A percentile compares a stretch with the other conserved stretches of the same genome.
Conservation (phyloP, 345 rosid species). For the Eutrema yunnanense region DNA sequence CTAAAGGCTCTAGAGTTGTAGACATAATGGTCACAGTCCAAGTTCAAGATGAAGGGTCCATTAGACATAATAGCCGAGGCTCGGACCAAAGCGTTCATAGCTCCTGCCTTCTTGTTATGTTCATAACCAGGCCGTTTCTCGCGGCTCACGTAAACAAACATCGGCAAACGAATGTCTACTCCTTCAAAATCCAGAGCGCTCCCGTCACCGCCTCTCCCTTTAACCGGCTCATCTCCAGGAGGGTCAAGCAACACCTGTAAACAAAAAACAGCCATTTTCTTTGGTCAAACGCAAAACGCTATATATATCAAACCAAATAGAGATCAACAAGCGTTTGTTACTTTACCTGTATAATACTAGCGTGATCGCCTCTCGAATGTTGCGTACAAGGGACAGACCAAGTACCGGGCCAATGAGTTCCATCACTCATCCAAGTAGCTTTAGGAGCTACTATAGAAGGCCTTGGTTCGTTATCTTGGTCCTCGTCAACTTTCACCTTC, state of each 20-base stretch:
- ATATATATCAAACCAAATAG: background rate
- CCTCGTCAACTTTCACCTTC: slow-evolving; percentile 24
- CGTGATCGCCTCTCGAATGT: slow-evolving; percentile 73
- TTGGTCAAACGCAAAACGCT: background rate
- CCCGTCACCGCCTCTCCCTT: slow-evolving; percentile 17
- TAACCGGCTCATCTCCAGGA: slow-evolving; percentile 42
- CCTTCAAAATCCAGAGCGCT: slow-evolving; percentile 39
- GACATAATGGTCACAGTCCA: slow-evolving; percentile 82
- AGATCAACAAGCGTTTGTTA: background rate
- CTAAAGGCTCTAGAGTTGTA: slow-evolving; percentile 63
- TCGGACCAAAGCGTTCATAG: slow-evolving; percentile 85
- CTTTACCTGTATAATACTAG: slow-evolving; percentile 67
- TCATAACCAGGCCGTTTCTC: slow-evolving; percentile 88
- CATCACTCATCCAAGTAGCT: slow-evolving; percentile 90
- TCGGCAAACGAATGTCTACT: slow-evolving; percentile 73
- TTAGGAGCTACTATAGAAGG: slow-evolving; percentile 56
- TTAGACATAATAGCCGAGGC: slow-evolving; percentile 85
- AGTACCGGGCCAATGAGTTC: slow-evolving; percentile 81
- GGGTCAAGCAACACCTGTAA: slow-evolving; percentile 71
- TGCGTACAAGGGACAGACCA: slow-evolving; percentile 57
- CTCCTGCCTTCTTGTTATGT: slow-evolving; percentile 91
- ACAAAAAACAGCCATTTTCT: background rate
- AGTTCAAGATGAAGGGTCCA: slow-evolving; percentile 80
- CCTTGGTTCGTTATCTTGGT: slow-evolving; percentile 32
- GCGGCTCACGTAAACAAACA: slow-evolving; percentile 75